Base-by-base conservation (phyloP, 148 eudicot species). In the Vaccinium macrocarpon region DNA sequence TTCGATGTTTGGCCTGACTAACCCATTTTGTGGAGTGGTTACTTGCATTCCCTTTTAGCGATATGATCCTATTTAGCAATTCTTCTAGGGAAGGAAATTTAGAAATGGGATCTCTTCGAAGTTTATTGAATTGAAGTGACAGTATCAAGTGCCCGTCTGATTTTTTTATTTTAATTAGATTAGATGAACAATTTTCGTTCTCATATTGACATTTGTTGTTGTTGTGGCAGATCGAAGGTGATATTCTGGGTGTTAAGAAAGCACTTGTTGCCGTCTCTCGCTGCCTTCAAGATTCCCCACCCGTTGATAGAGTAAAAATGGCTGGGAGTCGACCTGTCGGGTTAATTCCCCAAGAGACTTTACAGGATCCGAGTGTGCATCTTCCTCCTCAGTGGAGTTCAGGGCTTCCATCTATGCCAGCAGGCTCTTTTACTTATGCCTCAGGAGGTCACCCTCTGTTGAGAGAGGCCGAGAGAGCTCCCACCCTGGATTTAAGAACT, bases 201-300 rank as follows among this genome's bases (percentile, higher is more conserved):
- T 75, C 29, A 15, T 49, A 23, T 52, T 9, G 49, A 32, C 21
- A 2, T 81, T 76, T 72, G 68, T 53, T 80, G 29, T 15, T 55
- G 1, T 76, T 82, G 21, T 80, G 68, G 84, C 89, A 95, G 98
- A 92, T 95, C 55, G 97, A 94, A 89, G 98, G 98, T 79, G 89
- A 87, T 81, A 81, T 86, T 74, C 66, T 91, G 76, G 89, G 93
- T 57, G 94, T 92, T 59, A 94, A 95, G 80, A 95, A 87, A 82
- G 95, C 93, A 64, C 93, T 95, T 82, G 32, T 95, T 86, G 90
- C 89, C 62, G 93, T 92, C 35, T 89, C 92, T 82, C 75, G 94
- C 57, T 82, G 92, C 86, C 85, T 95, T 86, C 97, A 93, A 92
- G 94, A 89, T 82, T 87, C 85, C 82, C 66, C 87, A 53, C 89